Percentiles rank a stretch among this genome's conserved stretches.
Evolutionary conservation across 2,329 filamentous ascomycete species (phyloP).

Genomic region (Colletotrichum tanaceti): DNA sequence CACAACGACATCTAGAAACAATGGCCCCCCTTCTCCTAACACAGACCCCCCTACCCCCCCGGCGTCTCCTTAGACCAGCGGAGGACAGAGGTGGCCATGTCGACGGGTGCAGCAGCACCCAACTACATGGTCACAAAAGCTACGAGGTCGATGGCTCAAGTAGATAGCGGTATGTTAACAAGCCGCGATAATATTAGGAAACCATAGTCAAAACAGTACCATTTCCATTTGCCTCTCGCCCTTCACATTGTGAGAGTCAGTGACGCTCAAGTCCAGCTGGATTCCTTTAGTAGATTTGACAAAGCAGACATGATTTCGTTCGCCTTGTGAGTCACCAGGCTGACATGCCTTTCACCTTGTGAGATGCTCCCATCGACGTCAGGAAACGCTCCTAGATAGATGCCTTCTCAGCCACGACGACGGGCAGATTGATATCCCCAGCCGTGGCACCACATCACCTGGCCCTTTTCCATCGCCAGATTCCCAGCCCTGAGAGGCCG

Average conservation of each 20-base stretch:
- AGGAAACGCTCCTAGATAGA: background rate
- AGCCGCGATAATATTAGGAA: background rate
- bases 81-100: too few species aligned
- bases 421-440: conserved; percentile 48
- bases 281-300: background rate
- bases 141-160: background rate
- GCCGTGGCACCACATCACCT: conserved; percentile 50
- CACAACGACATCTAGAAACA: conserved; percentile 1
- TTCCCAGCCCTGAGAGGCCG: conserved; percentile 50
- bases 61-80: background rate
- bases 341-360: conserved; percentile 4
- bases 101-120: background rate
- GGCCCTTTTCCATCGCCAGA: conserved; percentile 42
- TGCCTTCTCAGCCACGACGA: conserved; percentile 42
- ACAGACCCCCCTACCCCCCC: conserved; percentile 21
- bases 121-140: background rate
- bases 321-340: conserved; percentile 1
- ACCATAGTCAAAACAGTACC: background rate
- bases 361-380: background rate
- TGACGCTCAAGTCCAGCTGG: background rate
- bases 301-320: conserved; percentile 1
- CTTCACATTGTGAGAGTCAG: too few species aligned
- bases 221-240: background rate
- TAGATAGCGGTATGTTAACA: background rate
- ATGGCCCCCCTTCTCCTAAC: conserved; percentile 16